A percentile compares a stretch with the other conserved stretches of the same genome.
These are phyloP conservation scores for Protomyces inundatus DNA, from an alignment of 1,139 yeast genomes.

Conservation along the genomic window DNA sequence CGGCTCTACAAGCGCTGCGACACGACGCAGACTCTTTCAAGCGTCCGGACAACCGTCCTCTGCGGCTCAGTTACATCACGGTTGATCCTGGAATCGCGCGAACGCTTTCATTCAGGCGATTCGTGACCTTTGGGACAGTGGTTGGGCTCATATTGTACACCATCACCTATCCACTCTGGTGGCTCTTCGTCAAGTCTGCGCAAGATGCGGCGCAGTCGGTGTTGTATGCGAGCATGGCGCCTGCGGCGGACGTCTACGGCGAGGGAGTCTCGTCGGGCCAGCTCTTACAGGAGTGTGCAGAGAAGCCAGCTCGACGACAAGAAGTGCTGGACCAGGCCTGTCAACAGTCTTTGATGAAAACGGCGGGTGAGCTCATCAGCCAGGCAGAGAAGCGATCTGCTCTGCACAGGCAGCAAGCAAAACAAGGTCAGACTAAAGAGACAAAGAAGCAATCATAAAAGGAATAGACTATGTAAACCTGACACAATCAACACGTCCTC, in stretches of 20 bases:
- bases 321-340: conserved; percentile 61
- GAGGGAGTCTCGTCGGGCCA: conserved; percentile 62
- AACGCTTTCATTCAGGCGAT: conserved; percentile 76
- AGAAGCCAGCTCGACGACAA: conserved; percentile 48
- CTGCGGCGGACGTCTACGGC: conserved; percentile 37
- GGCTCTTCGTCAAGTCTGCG: conserved; percentile 70
- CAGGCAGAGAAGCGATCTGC: conserved; percentile 68
- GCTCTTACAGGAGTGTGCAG: conserved; percentile 64
- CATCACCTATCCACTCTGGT: conserved; percentile 72
- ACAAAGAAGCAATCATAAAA: background rate
- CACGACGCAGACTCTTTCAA: conserved; percentile 52
- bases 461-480: background rate
- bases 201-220: conserved; percentile 75
- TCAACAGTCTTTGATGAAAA: conserved; percentile 58
- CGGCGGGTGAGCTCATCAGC: conserved; percentile 54
- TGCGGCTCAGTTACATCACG: conserved; percentile 61
- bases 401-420: conserved; percentile 49
- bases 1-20: conserved; percentile 74
- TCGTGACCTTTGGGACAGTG: conserved; percentile 68
- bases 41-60: conserved; percentile 61
- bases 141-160: conserved; percentile 64
- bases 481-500: background rate
- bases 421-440: background rate
- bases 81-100: conserved; percentile 93
- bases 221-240: conserved; percentile 64